Base-by-base conservation (phyloP, 2,329 filamentous ascomycete genomes). In the Pezicula rhizophila region DNA sequence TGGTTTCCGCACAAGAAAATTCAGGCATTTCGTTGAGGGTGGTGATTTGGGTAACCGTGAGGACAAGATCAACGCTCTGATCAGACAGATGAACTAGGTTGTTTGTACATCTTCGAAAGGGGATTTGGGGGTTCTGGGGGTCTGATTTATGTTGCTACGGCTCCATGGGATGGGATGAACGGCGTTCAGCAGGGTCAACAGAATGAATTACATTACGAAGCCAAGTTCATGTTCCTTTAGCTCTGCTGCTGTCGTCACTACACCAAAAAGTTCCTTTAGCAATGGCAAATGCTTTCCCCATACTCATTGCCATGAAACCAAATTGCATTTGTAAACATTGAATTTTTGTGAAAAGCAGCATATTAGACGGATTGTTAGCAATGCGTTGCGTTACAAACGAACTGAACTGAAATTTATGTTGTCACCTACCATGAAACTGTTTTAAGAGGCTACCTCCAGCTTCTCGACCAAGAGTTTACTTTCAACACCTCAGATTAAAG, bases 11-110 rank as follows among this genome's bases (percentile, higher is more conserved):
- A 75, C 87, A 66, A 82, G 93, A 77, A 99, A 97, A 82, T 97
- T 97, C 55, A 46, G 90, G 81, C 91, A 97, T 80, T 97, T 89
- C 79, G 88, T 97, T 58, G 88, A 96, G 81, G 93, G 92, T 75
- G 93, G 93, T 85, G 93, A 99, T 75, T 79, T 95, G 65, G 93
- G 93, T 72, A 97, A 99, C 84, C 87, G 93, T 63, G 93, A 99
- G 81, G 91, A 97, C 67, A 85, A 61, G 78, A 96, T 97, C 84
- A 97, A 97, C 76, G 79, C 75, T 66, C 83, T 97, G 69, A 87
- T 99, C 79, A 84, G 89, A 75, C 89, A 95, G 79, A 97, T 97
- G 93, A 97, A 97, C 84, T 99, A 95, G 70, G 60, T 46, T 49
- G 37, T 46, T 42, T 26, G 14, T 35, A 35, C 5, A 8, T 23